Evolutionary conservation across 163 green algal species (phyloP), one percentile per base, ranked within the genome.

Genomic region (Chlamydomonas reinhardtii): DNA sequence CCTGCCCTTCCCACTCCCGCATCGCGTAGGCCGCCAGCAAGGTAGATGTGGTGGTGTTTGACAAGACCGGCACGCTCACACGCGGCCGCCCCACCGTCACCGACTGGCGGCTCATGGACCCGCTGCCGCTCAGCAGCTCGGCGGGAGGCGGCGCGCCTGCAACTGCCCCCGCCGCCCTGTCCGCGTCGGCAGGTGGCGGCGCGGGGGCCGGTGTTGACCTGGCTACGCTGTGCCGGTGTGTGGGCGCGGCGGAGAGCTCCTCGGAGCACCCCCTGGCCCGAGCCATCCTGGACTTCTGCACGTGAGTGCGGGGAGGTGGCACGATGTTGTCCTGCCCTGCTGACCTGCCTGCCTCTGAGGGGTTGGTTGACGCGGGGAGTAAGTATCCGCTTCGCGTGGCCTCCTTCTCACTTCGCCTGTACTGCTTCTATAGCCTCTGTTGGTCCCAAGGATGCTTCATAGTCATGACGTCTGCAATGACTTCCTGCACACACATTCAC

Each of bases 41-140:
- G 15, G 91, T 99, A 27, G 74, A 94, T 66, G 91, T 90, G 14
- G 93, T 99, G 19, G 90, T 98, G 6, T 99, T 99, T 94, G 98
- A 99, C 95, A 99, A 99, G 92, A 99, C 98, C 3, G 98, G 98
- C 80, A 99, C 97, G 1, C 91, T 99, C 31, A 99, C 98, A 0
- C 77, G 74, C 0, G 98, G 97, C 48, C 77, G 79, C 54, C 65
- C 81, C 35, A 76, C 72, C n/a, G 81, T 88, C 25, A 89, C 68
- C 11, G 76, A 83, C 37, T 76, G 64, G 34, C 72, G 74, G 25
- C 56, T 82, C 19, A 22, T 68, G 16, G 48, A 19, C 52, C 6
- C 48, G 48, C 6, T 14, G 48, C 48, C 48, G 48, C 48, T 9
- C 12, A 14, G 48, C 48, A 56, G 48, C 48, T 17, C 25, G 12